Evolutionary conservation across 345 rosid species (phyloP), one percentile per base, ranked within the genome.

Genomic region (Balakata baccata): DNA sequence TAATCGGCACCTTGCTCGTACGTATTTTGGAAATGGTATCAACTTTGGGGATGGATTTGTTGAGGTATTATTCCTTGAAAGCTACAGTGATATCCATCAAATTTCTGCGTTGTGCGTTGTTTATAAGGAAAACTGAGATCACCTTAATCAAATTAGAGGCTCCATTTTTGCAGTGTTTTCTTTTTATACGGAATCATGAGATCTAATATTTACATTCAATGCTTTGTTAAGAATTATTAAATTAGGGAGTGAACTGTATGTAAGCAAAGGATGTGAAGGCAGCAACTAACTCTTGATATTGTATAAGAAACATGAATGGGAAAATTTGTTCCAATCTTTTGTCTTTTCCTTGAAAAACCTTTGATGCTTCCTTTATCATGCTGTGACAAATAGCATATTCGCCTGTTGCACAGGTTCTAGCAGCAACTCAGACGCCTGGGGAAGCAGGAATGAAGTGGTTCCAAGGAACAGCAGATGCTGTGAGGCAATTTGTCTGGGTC

Each of bases 401-500:
- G 11, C n/a, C 61, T 50, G 76, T 65, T 75, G 34, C 71, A 76
- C 83, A 94, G 98, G 91, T 94, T 81, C 85, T 94, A 23, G 98
- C 98, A 65, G 99, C 99, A 70, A 94, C 98, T 75, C 99, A 94
- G 85, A 94, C 99, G 6, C 89, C 97, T 0, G 97, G 99, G 38
- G 99, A 92, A 84, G 66, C 90, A 3, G 99, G 98, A 71, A 88
- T 85, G 79, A 87, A 79, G 20, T 94, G 98, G 99, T 94, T 92
- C 77, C 96, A 94, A 87, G 99, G 99, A 83, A 94, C 99, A 41
- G 98, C 99, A 20, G 99, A 94, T 83, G 99, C 99, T 83, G 99
- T 94, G 64, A 89, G 99, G 90, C 89, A 92, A 78, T 94, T 94
- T 77, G 73, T 51, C 50, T 90, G 99, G 98, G 97, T 94, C 67